Base-by-base conservation (phyloP, 139 green algal genomes). In the Picocystis salinarum region DNA sequence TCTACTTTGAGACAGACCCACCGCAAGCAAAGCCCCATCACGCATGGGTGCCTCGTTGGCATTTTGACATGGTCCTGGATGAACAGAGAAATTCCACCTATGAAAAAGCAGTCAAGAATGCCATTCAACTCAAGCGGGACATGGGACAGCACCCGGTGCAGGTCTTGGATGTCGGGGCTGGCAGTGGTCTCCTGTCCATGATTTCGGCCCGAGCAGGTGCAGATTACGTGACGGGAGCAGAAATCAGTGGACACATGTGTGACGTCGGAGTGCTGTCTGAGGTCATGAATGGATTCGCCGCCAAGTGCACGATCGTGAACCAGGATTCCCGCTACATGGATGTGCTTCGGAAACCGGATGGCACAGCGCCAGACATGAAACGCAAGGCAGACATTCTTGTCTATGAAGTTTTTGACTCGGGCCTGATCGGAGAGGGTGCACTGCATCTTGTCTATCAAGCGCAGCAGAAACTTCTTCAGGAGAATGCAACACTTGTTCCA, bases 51-150 rank as follows among this genome's bases (percentile, higher is more conserved):
- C 72, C 78, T 0, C 48, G 59, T n/a, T 90, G 78, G 78, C 78
- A 90, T 53, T 85, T 76, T 45, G 71, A 85, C 51, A 88, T 88
- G 77, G 48, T 90, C 11, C 48, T 56, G 39, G 78, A 90, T 56
- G 13, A 48, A 3, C 34, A 55, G 20, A 53, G 78, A 24, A 90
- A 85, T 50, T 39, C 28, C 0, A 58, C 60, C 5, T 90, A 86
- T 37, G 57, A 77, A 5, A n/a, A 19, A 1, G 76, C 76, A 27
- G 76, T 87, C 30, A 34, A 22, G 4, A 13, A 5, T 11, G 45
- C 39, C 1, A 23, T 45, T 10, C 40, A 52, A 15, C 34, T 39
- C 4, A 54, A 50, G 31, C 23, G 39, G 20, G 50, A 42, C 6
- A 37, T 42, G 44, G 47, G 23, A 40, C 23, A 36, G 3, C 7